Base-by-base conservation (phyloP, 2,329 filamentous ascomycete genomes). In the Neoarthrinium moseri region DNA sequence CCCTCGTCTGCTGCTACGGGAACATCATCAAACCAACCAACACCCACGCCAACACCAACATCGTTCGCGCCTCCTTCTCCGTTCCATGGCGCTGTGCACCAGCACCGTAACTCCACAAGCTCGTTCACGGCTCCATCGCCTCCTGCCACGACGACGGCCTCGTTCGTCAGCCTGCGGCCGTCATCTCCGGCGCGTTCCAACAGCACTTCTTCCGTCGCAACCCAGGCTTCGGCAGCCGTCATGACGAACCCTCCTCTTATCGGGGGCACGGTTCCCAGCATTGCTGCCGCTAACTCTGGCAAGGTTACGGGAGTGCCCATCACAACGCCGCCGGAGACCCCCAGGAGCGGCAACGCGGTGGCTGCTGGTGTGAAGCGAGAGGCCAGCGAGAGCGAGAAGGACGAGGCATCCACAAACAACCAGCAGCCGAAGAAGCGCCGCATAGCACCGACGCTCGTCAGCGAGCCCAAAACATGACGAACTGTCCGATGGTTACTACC, bases 311-410 rank as follows among this genome's bases (percentile, higher is more conserved):
- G 78, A 0, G 70, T 95, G 34, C 88, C 91, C 0, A 81, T 95
- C 57, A 89, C 88, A 29, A 96, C 92, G 6, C 92, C 94, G 3
- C 94, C 92, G 1, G 87, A 95, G 64, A 97, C 92, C 3, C 92
- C 92, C 5, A 77, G 81, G 41, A 81, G 79, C 56, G 72, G 74
- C 35, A 78, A 72, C 21, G 81, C 75, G 46, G 74, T 59, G 30
- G 59, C 59, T 36, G 60, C 63, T 3, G 77, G 77, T 23, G 66
- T 69, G 13, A 85, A 84, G 62, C 71, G 81, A 52, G 81, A 84
- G 22, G 73, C 73, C 11, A 76, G 71, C 20, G 78, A 80, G 48
- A 71, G 70, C 20, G 81, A 81, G 26, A 73, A 75, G 37, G 75
- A 77, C 13, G 73, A 78, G 6, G 67, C 64, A 15, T 72, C 73